Percentiles rank a stretch among this genome's conserved stretches.
phyloP scores from a whole-genome alignment of 768 basidiomycete genomes.

The Zangia roseola region DNA sequence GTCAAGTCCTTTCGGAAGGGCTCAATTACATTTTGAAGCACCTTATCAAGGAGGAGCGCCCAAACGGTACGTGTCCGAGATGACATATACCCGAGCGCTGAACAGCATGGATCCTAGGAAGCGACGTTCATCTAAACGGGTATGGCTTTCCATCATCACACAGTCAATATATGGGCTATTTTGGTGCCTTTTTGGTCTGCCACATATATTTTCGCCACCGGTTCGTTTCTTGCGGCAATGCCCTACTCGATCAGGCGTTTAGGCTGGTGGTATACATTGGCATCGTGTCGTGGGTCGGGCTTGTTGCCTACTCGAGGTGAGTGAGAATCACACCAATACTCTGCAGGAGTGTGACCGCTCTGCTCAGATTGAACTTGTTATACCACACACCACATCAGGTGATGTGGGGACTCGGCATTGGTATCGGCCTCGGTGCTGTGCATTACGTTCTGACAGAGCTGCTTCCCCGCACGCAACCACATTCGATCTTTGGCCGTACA shows the following conservation, averaged over 20 bases:
- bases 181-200: constrained; percentile 70
- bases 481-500: constrained; percentile 49
- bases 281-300: constrained; percentile 53
- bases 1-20: constrained; percentile 70
- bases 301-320: constrained; percentile 81
- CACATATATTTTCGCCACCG: constrained; percentile 72
- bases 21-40: constrained; percentile 71
- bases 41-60: constrained; percentile 65
- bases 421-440: constrained; percentile 48
- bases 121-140: constrained; percentile 42
- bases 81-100: neutral
- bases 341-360: neutral
- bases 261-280: constrained; percentile 46
- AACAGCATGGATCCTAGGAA: constrained; percentile 11
- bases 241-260: constrained; percentile 51
- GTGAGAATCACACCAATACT: constrained; percentile 8
- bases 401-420: constrained; percentile 71
- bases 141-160: constrained; percentile 90
- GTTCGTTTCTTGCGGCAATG: constrained; percentile 53
- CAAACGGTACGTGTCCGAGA: constrained; percentile 46
- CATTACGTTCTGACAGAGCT: constrained; percentile 60
- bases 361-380: constrained; percentile 57
- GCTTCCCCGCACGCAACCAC: constrained; percentile 53
- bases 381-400: constrained; percentile 78
- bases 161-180: constrained; percentile 90